Percentiles rank a stretch among this genome's conserved stretches.
phyloP scores from a whole-genome alignment of 1,284 basidiomycete genomes.

The Meira nashicola region DNA sequence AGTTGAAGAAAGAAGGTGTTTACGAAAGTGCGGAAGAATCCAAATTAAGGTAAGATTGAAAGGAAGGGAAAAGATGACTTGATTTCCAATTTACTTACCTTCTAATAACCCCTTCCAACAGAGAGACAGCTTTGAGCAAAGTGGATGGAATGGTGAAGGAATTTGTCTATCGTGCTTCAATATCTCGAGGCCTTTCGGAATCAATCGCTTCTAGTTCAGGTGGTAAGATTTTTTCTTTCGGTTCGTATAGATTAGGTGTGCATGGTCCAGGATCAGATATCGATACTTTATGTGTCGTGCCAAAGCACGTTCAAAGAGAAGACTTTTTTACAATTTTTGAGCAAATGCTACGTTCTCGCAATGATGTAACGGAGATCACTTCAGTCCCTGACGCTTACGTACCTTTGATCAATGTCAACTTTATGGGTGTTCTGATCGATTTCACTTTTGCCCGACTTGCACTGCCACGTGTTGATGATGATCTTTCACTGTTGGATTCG shows the following conservation, averaged over 20 bases:
- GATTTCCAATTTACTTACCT: constrained; percentile 1
- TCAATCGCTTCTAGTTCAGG: constrained; percentile 78
- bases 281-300: constrained; percentile 96
- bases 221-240: constrained; percentile 96
- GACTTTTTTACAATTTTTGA: constrained; percentile 94
- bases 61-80: neutral
- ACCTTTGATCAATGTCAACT: constrained; percentile 86
- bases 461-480: constrained; percentile 79
- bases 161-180: constrained; percentile 81
- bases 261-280: constrained; percentile 96
- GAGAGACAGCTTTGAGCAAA: constrained; percentile 87
- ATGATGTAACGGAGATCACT: constrained; percentile 82
- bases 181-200: constrained; percentile 77
- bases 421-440: constrained; percentile 88
- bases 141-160: constrained; percentile 85
- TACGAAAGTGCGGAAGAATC: constrained; percentile 89
- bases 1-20: constrained; percentile 76
- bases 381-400: constrained; percentile 94
- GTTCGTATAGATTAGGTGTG: constrained; percentile 66
- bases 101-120: constrained; percentile 54
- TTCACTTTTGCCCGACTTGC: constrained; percentile 84
- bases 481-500: constrained; percentile 82
- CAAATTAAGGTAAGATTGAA: constrained; percentile 70
- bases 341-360: constrained; percentile 76
- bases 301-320: constrained; percentile 87